Base-by-base conservation (phyloP, 2,329 filamentous ascomycete genomes). In the Chaetomium strumarium region DNA sequence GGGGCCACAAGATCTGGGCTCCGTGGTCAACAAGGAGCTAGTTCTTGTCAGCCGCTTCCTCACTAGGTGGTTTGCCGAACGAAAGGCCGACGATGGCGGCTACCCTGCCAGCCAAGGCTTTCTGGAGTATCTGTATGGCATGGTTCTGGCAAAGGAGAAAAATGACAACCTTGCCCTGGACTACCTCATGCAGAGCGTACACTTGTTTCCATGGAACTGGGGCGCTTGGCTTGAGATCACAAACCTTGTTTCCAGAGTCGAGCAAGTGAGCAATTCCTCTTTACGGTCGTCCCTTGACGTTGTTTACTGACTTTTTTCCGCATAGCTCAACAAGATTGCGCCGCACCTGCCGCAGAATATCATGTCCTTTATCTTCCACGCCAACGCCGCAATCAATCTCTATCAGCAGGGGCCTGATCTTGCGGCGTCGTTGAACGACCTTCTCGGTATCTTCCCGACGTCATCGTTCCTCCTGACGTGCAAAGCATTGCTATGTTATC, bases 201-300 rank as follows among this genome's bases (percentile, higher is more conserved):
- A 95, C 66, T 74, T 90, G 38, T 95, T 90, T 63, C 88, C 90
- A 1, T 96, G 91, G 80, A 96, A 97, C 66, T 99, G 93, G 93
- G 90, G 90, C 8, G 91, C 90, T 56, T 99, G 93, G 93, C 79
- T 93, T 53, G 93, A 99, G 71, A 81, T 99, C 68, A 88, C 88
- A 4, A 84, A 84, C 37, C 75, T 97, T 24, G 81, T 96, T 55
- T 81, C 83, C 34, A 84, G 86, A 33, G 78, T 86, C 9, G 90
- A 96, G 68, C 89, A 96, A 69, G 86, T 93, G 70, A 70, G 83
- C 17, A 6, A 1, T 5, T 12, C 19, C 13, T 34, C 13, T 17
- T 30, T 33, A 2, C 39, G 1, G 10, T 24, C 34, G 3, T n/a
- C 34, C 34, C 34, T 8, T 14, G 3, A 14, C 34, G 8, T 4